A percentile compares a stretch with the other conserved stretches of the same genome.
Evolutionary conservation across 345 rosid genomes (phyloP).

Genomic region (Eutrema japonicum): DNA sequence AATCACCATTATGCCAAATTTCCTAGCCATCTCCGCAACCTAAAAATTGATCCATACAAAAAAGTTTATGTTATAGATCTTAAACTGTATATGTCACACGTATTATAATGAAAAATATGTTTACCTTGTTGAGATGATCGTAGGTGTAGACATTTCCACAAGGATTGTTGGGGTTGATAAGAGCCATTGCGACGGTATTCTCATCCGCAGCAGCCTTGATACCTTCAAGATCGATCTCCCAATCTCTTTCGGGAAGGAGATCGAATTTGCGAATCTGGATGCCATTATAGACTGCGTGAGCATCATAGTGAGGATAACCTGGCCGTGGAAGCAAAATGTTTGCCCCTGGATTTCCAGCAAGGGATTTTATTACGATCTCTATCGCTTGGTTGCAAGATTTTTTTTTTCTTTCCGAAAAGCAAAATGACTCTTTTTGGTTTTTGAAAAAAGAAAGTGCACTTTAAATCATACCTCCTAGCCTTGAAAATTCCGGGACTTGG

Average conservation of each 20-base stretch:
- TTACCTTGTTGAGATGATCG: conserved; percentile 48
- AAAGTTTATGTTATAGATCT: not conserved
- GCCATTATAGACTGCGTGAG: conserved; percentile 19
- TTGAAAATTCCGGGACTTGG: conserved; percentile 50
- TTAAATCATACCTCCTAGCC: conserved; percentile 51
- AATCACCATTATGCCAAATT: conserved; percentile 56
- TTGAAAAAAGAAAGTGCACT: not conserved
- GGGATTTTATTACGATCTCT: conserved; percentile 43
- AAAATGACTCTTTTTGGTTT: not conserved
- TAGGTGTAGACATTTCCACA: conserved; percentile 42
- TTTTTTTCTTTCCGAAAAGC: conserved; percentile 44
- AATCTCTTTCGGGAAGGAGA: conserved; percentile 52
- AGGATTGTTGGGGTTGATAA: conserved; percentile 50
- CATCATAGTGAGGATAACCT: conserved; percentile 49
- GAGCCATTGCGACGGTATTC: conserved; percentile 56
- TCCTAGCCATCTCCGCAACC: conserved; percentile 60
- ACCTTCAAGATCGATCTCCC: conserved; percentile 54
- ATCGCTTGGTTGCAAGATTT: conserved; percentile 59
- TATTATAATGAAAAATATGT: no score
- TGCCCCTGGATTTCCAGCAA: conserved; percentile 50
- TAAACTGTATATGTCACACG: rapidly evolving
- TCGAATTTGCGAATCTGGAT: conserved; percentile 52
- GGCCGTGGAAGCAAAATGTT: conserved; percentile 48
- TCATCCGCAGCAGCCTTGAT: conserved; percentile 55
- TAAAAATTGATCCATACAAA: conserved; percentile 16